Conservation (phyloP, 2,329 filamentous ascomycete species). For the Venturia aucupariae region DNA sequence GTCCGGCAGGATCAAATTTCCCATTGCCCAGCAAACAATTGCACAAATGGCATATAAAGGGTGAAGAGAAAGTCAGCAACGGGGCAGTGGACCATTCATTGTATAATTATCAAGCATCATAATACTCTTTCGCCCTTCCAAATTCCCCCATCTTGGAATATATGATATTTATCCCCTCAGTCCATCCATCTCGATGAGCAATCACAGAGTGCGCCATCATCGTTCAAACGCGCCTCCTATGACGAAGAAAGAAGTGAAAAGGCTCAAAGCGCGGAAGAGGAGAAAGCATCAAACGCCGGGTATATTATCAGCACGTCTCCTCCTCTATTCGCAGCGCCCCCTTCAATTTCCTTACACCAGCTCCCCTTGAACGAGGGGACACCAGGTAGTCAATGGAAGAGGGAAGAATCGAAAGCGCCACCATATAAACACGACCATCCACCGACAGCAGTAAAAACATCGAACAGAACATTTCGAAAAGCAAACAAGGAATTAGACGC, state of each 20-base stretch:
- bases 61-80: neutral
- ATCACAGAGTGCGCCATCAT: neutral
- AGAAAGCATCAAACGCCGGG: neutral
- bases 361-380: too few species aligned
- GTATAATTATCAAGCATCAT: neutral
- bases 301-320: neutral
- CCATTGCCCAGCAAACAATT: too few species aligned
- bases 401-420: conserved; percentile 2
- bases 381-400: neutral
- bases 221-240: neutral
- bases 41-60: too few species aligned
- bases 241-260: neutral
- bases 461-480: neutral
- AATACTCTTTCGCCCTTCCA: neutral
- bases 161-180: neutral
- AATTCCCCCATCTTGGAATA: neutral
- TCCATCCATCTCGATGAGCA: neutral
- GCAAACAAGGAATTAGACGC: neutral
- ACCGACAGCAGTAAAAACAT: neutral
- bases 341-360: neutral
- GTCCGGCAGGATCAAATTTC: neutral
- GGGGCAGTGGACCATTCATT: neutral
- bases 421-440: neutral
- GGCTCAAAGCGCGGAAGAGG: neutral
- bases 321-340: neutral